Evolutionary conservation across 345 rosid genomes (phyloP).

Genomic region (Pugionium cornutum): DNA sequence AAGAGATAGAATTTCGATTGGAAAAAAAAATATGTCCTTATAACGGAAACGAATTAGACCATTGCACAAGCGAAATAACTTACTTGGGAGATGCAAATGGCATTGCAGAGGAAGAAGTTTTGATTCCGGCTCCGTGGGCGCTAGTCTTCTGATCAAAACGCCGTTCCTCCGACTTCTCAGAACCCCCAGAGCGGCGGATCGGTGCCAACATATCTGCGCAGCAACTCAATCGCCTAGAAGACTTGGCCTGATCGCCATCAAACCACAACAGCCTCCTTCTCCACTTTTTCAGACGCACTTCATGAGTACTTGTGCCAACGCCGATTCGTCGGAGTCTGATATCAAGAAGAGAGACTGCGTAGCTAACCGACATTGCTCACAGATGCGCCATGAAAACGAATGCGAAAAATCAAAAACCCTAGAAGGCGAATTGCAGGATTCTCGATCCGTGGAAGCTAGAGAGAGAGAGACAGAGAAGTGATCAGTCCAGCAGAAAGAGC

Average conservation of each 20-base stretch:
- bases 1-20: not conserved
- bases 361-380: slow-evolving; percentile 66
- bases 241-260: slow-evolving; percentile 23
- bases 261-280: slow-evolving; percentile 43
- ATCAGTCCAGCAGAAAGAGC: slow-evolving; percentile 5
- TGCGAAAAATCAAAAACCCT: slow-evolving; percentile 32
- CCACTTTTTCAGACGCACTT: slow-evolving; percentile 37
- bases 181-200: slow-evolving; percentile 43
- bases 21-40: not conserved
- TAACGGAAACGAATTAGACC: not conserved
- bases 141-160: slow-evolving; percentile 54
- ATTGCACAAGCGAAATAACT: slow-evolving; percentile 9
- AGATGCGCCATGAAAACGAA: slow-evolving; percentile 45
- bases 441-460: slow-evolving; percentile 11
- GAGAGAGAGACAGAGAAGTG: slow-evolving; percentile 6
- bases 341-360: slow-evolving; percentile 62
- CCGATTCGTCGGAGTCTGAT: slow-evolving; percentile 44
- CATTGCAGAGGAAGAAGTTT: slow-evolving; percentile 56
- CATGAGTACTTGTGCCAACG: slow-evolving; percentile 26
- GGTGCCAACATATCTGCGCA: slow-evolving; percentile 64
- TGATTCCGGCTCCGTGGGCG: slow-evolving; percentile 54
- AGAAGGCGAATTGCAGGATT: not conserved
- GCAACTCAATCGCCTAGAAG: slow-evolving; percentile 45
- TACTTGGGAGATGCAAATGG: slow-evolving; percentile 86
- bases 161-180: slow-evolving; percentile 61